These are phyloP conservation scores for Malassezia brasiliensis DNA, from an alignment of 1,284 basidiomycete species.

Conservation along the genomic window DNA sequence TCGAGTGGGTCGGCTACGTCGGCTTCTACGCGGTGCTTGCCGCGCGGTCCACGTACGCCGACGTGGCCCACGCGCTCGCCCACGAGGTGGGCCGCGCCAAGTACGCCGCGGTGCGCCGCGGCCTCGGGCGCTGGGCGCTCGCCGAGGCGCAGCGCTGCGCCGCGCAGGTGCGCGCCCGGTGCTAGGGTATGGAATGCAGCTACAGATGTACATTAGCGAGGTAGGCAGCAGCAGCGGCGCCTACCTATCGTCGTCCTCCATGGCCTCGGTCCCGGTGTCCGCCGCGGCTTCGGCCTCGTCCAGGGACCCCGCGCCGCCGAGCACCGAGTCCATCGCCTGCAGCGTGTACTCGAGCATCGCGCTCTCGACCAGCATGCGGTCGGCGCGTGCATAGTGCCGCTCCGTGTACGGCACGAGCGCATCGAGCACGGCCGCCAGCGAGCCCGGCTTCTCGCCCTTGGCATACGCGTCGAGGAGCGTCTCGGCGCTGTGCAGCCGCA, in stretches of 20 bases:
- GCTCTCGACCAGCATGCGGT: conserved; percentile 79
- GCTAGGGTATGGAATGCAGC: not conserved
- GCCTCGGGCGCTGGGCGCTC: not conserved
- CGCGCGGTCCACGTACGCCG: not conserved
- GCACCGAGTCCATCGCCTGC: conserved; percentile 67
- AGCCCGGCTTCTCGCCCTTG: conserved; percentile 14
- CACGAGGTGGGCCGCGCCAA: not conserved
- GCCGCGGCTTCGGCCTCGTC: not conserved
- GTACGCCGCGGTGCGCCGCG: not conserved
- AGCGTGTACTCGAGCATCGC: conserved; percentile 86
- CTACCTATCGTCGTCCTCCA: too few species aligned
- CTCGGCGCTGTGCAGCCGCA: conserved; percentile 64
- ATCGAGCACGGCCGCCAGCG: conserved; percentile 61
- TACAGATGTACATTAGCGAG: too few species aligned
- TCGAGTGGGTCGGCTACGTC: conserved; percentile 27
- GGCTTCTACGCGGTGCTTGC: conserved; percentile 20
- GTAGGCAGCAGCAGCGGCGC: too few species aligned
- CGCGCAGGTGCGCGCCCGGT: not conserved
- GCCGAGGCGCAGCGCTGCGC: not conserved
- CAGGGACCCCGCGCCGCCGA: conserved; percentile 24
- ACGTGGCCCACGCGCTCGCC: not conserved
- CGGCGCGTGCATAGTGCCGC: conserved; percentile 74
- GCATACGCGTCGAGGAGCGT: conserved; percentile 66
- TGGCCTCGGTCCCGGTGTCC: too few species aligned
- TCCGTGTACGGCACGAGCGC: conserved; percentile 86